Evolutionary conservation across 2,329 filamentous ascomycete species (phyloP), one percentile per base, ranked within the genome.

Genomic region (Curvularia sp.): DNA sequence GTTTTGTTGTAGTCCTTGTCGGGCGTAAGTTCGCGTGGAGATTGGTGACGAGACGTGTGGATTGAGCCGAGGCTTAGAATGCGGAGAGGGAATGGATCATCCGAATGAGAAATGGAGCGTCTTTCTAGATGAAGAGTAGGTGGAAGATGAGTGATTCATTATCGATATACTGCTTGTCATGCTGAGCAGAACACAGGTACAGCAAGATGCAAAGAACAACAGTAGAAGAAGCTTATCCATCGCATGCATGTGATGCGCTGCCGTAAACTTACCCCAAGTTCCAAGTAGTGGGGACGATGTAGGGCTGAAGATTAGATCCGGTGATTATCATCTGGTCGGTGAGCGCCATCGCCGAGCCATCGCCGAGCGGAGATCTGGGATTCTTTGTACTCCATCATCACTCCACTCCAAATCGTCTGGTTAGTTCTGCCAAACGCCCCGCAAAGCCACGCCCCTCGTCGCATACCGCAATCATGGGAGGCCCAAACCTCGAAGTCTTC

Each of bases 401-500:
- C 53, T 56, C 53, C 47, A 55, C 53, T 9, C 30, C 45, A 32
- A 32, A 23, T 23, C 28, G 46, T 23, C 47, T 19, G 10, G 28
- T 32, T 42, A 50, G 48, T 39, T 43, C 27, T 21, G 42, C 27
- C 38, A 25, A 42, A 32, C 34, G 27, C 42, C 27, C 15, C 34
- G 55, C 49, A 53, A 42, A 41, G 36, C 36, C 13, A 32, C 45
- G 32, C 27, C 5, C 25, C 6, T 38, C 39, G 18, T 27, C 38
- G 38, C 6, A n/a, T 7, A 56, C 55, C 41, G n/a, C 49, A 76
- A 83, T 73, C 67, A 84, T 97, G 87, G 91, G 87, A 51, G 92
- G 93, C 52, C 86, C 93, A 27, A 97, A 97, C 78, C 86, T 98
- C 58, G 94, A 98, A 82, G 87, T 97, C 65, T 93, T 96, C 85